phyloP scores from a whole-genome alignment of 2,329 filamentous ascomycete genomes.

The Fusarium palustre region DNA sequence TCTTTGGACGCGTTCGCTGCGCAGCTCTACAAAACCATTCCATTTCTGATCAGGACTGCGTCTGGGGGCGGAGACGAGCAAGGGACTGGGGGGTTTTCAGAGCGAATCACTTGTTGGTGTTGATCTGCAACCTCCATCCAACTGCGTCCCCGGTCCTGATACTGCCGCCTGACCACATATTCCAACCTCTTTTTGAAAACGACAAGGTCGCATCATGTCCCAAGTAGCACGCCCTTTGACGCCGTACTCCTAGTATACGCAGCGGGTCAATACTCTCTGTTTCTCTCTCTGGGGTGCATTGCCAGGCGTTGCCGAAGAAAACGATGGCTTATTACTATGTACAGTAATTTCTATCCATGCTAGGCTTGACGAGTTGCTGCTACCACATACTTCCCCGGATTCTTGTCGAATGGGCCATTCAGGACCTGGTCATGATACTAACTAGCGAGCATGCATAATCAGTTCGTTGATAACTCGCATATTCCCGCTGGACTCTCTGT shows the following conservation, averaged over 20 bases:
- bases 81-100: neutral
- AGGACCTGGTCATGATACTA: conserved; percentile 1
- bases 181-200: conserved; percentile 41
- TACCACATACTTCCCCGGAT: conserved; percentile 20
- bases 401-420: conserved; percentile 21
- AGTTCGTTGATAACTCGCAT: neutral
- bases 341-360: conserved; percentile 2
- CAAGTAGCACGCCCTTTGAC: conserved; percentile 10
- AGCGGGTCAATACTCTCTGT: conserved; percentile 13
- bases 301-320: conserved; percentile 2
- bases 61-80: conserved; percentile 30
- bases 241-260: neutral
- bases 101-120: conserved; percentile 40
- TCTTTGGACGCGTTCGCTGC: neutral
- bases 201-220: conserved; percentile 31
- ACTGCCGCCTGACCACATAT: conserved; percentile 46
- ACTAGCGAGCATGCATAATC: conserved; percentile 4
- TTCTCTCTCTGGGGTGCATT: conserved; percentile 32
- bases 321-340: conserved; percentile 19
- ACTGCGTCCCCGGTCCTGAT: conserved; percentile 31
- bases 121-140: conserved; percentile 39
- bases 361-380: conserved; percentile 17
- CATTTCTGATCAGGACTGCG: conserved; percentile 39
- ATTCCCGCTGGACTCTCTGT: neutral
- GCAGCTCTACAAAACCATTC: conserved; percentile 33